phyloP scores from a whole-genome alignment of 2,329 filamentous ascomycete species.

The Fusarium sp. region DNA sequence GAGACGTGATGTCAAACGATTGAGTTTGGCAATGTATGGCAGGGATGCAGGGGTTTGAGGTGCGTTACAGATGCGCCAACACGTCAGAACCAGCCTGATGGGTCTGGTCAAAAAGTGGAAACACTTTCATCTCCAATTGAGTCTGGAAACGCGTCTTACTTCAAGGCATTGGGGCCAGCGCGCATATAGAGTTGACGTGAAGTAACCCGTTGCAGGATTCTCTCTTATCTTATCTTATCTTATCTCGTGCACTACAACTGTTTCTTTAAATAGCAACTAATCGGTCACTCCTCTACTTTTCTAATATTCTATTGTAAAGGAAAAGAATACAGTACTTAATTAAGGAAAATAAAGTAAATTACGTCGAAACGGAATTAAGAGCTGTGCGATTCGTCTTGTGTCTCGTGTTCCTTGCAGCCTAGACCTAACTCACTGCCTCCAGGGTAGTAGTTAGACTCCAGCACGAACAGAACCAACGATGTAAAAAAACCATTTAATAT shows the following conservation, averaged over 20 bases:
- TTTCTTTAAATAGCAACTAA: neutral
- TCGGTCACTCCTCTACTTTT: neutral
- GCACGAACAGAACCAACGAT: neutral
- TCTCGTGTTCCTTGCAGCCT: accelerated
- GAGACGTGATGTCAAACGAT: neutral
- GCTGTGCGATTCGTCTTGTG: neutral
- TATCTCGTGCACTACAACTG: neutral
- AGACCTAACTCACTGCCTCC: accelerated
- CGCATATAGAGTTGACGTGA: neutral
- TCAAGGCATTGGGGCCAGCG: accelerated
- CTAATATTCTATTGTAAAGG: accelerated
- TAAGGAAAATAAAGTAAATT: accelerated
- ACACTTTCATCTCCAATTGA: neutral
- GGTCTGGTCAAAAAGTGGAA: neutral
- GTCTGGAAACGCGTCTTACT: neutral
- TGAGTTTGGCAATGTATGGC: neutral
- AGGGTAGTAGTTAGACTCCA: neutral
- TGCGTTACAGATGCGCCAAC: neutral
- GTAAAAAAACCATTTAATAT: accelerated
- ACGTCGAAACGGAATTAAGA: accelerated
- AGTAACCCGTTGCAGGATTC: too few species aligned
- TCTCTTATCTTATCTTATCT: neutral
- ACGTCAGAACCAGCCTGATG: neutral
- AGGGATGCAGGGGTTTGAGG: neutral
- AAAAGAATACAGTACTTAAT: neutral